Evolutionary conservation across 2,329 filamentous ascomycete species (phyloP), one percentile per base, ranked within the genome.

Genomic region (Fusarium domesticum): DNA sequence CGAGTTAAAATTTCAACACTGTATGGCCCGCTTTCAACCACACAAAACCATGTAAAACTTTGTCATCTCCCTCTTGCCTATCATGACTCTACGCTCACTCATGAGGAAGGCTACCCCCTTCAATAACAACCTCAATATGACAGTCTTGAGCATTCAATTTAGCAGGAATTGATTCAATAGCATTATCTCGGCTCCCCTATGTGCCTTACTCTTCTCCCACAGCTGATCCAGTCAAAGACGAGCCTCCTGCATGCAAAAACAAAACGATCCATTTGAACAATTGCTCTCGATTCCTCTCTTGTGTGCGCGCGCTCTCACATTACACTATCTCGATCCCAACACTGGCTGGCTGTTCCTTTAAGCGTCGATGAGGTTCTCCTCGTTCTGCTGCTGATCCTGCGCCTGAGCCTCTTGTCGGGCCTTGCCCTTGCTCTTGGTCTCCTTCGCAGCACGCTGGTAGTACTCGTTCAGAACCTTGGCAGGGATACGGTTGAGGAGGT

Each of bases 401-500:
- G 58, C 55, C 44, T 61, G 56, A 16, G 57, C 68, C 56, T 72
- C 71, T 50, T 70, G 72, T 43, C 71, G 71, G 48, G 75, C 74
- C 69, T 81, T 78, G 52, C 72, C 75, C 73, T 84, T 84, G 49
- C 72, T 72, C 72, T 85, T 85, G 52, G 77, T 70, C 51, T 83
- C 78, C 59, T 77, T 77, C 39, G 77, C 72, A 44, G 81, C 79
- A 57, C 87, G 77, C 64, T 85, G 81, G 70, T 92, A 93, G 74
- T 83, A 93, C 68, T 92, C 87, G 62, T 90, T 84, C 60, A 93
- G 79, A 34, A 89, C 67, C 75, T 90, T 89, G 74, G 83, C 82
- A 47, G 88, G 88, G 64, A 93, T 90, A 72, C 95, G 89, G 77
- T 98, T 98, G 61, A 98, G 87, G 59, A 96, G 75, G 63, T 98